Base-by-base conservation (phyloP, 352 stramenopile genomes). In the Plasmopara viticola region DNA sequence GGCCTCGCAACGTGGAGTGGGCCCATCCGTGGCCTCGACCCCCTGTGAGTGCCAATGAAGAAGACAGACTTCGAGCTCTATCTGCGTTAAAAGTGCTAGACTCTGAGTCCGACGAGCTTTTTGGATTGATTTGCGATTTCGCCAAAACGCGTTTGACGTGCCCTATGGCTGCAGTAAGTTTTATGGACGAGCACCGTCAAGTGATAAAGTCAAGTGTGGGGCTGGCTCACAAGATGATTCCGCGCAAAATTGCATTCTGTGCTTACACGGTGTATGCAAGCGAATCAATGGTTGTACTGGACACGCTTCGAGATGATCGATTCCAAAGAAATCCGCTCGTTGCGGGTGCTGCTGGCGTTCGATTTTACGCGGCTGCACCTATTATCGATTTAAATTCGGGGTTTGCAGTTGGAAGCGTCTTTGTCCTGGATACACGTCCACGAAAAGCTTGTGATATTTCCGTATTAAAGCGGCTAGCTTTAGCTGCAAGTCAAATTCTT, bases 301-400 rank as follows among this genome's bases (percentile, higher is more conserved):
- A 98, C 60, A 91, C 87, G 7, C 66, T 83, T 15, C 76, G 90
- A 42, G 93, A 98, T 68, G 56, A 64, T 50, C 78, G 91, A 25
- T 98, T 98, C 53, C 61, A 74, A 18, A 62, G 74, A 40, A 97
- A 96, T 66, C 77, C 84, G 38, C 74, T 98, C 2, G 90, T 97
- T 0, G 88, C 77, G 0, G 90, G 91, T 15, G 72, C 75, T 28
- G 85, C 90, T 5, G 71, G 85, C 43, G 85, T 98, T 33, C 84
- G 93, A n/a, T 98, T 98, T 59, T 98, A 98, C 68, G 95, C 95
- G 5, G 66, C 74, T 14, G 83, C 78, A 12, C 83, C 83, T 5
- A 86, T 93, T 47, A 44, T 90, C 10, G 70, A 86, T 44, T 73
- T 59, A 1, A 65, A 66, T 39, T 78, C 70, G 5, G 80, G 79